Base-by-base conservation (phyloP, 306 rosid species). In the Lathyrus oleraceus region DNA sequence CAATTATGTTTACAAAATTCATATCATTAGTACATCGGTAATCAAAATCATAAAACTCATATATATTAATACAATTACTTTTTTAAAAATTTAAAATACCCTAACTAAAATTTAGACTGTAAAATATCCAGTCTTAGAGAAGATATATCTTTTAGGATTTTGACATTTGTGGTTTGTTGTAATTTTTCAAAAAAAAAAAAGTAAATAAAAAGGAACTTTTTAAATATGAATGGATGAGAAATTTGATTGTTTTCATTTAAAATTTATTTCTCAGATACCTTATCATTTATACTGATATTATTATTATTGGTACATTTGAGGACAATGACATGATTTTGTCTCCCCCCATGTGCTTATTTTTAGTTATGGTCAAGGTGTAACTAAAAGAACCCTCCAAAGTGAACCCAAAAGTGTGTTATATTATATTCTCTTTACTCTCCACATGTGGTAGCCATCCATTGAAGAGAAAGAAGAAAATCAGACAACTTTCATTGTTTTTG, bases 281-380 rank as follows among this genome's bases (percentile, higher is more conserved):
- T 54, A 38, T 64, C 25, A 12, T 64, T 69, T 32, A 71, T 69
- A 32, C 49, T 48, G 23, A 19, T 57, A 21, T 61, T 53, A 32
- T 45, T 48, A 8, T 63, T 5, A 35, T 65, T 23, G 67, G 70
- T 78, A 65, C 51, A 25, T 78, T 25, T 58, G 10, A 70, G 79
- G 83, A 78, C 81, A 71, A 62, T 38, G 88, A 66, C 77, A 83
- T 73, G 67, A 72, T 71, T 74, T 78, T 85, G 77, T 71, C 73
- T 73, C 75, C 78, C 78, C 82, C 81, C 82, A 68, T 76, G 81
- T 66, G 79, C 67, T 78, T 82, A 48, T 70, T 69, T 57, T 57
- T 67, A 45, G 77, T 70, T 60, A 64, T 67, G 84, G 79, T 77
- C 79, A 84, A 61, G 74, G 65, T 71, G 80, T 35, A 35, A 65